A percentile compares a stretch with the other conserved stretches of the same genome.
Conservation (phyloP, 208 protist species). For the Leishmania guyanensis region DNA sequence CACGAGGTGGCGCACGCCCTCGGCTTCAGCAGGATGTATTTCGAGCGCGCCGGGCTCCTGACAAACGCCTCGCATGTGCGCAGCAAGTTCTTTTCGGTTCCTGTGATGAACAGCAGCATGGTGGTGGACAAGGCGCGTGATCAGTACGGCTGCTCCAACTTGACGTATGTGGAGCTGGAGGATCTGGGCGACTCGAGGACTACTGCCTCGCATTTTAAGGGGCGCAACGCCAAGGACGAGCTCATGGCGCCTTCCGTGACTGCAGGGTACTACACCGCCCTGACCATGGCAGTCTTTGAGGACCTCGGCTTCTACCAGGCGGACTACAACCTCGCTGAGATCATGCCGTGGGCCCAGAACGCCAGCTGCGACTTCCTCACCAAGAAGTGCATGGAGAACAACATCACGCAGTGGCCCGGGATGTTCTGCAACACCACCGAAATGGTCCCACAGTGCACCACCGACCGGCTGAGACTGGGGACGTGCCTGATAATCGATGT, state of each 20-base stretch:
- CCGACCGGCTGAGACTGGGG: neutral
- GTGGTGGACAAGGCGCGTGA: neutral
- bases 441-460: neutral
- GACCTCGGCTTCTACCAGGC: constrained; percentile 81
- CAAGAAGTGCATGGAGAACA: constrained; percentile 43
- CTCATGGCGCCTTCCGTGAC: constrained; percentile 58
- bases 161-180: constrained; percentile 79
- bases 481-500: neutral
- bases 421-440: constrained; percentile 51
- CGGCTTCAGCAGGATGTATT: constrained; percentile 54
- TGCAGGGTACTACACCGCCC: constrained; percentile 48
- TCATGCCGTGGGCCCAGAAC: constrained; percentile 70
- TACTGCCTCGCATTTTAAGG: constrained; percentile 81
- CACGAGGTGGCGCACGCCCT: constrained; percentile 90
- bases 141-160: constrained; percentile 55
- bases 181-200: constrained; percentile 18
- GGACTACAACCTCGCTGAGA: constrained; percentile 22
- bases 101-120: neutral
- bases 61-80: neutral
- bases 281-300: constrained; percentile 86
- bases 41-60: neutral
- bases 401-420: constrained; percentile 31
- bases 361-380: constrained; percentile 59
- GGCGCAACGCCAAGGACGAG: constrained; percentile 76
- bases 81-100: neutral